Evolutionary conservation across 768 basidiomycete genomes (phyloP), one percentile per base, ranked within the genome.

Genomic region (Lactarius pseudohatsudake): DNA sequence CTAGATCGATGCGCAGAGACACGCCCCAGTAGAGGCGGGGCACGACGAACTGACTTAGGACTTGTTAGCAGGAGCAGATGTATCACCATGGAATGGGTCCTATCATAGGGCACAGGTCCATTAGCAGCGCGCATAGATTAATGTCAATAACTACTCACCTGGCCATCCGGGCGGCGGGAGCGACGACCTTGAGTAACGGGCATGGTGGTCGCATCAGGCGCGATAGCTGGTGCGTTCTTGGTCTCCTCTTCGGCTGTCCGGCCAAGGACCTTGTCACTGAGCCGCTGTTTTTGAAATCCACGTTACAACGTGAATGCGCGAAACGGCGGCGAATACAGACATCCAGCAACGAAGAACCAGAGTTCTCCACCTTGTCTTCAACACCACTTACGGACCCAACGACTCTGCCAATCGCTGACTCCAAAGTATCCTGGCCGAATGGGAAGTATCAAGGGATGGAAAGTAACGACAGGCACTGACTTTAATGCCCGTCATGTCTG

Each of bases 71-170:
- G 45, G 47, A 8, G 30, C n/a, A 1, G n/a, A 13, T 2, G 5
- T 34, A 3, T 55, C 47, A 20, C 36, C 16, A 15, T 11, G 61
- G 57, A 41, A 67, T 16, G 61, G 47, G 40, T 67, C 66, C 66
- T 67, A 20, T 67, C 66, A 61, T 54, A 9, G 6, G 36, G 40
- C 3, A n/a, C 18, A 18, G 20, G n/a, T 41, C 62, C 47, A 63
- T 47, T 18, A 63, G 22, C 56, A 3, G 3, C 4, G 18, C 10
- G 16, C 6, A 15, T 2, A 30, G 22, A 30, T 30, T 30, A 30
- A 30, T 0, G 30, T 5, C 30, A 30, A 6, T 30, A 30, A 30
- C 30, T 30, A 5, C 30, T 30, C 30, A 30, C 30, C 4, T 30
- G 30, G 30, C 30, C 30, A 30, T 30, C 30, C 30, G 30, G 30